These are phyloP conservation scores for Trypethelium eluteriae DNA, from an alignment of 495 filamentous ascomycete genomes.

Conservation along the genomic window DNA sequence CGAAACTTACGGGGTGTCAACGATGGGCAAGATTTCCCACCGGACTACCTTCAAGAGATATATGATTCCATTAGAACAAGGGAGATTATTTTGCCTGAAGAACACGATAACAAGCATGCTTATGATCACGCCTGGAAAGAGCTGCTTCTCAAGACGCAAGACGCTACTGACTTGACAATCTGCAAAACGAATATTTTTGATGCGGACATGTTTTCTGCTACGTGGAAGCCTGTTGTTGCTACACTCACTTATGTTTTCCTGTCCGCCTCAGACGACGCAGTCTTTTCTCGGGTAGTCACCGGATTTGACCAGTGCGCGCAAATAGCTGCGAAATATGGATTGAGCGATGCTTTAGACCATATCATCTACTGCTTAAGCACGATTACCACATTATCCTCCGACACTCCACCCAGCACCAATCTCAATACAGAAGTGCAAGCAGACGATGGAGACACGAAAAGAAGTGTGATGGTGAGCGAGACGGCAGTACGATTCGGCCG, in stretches of 20 bases:
- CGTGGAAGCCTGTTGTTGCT: conserved; percentile 90
- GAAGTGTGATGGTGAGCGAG: conserved; percentile 98
- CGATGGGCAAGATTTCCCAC: conserved; percentile 70
- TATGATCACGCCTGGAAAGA: conserved; percentile 98
- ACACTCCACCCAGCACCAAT: conserved; percentile 65
- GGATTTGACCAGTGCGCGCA: conserved; percentile 95
- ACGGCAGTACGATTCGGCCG: conserved; percentile 92
- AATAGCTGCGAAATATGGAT: conserved; percentile 77
- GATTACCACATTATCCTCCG: conserved; percentile 78
- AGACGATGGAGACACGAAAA: conserved; percentile 48
- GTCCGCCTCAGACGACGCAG: conserved; percentile 95
- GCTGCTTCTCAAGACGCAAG: conserved; percentile 75
- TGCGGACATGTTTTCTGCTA: conserved; percentile 93
- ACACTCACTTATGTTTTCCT: conserved; percentile 97
- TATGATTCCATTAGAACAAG: conserved; percentile 84
- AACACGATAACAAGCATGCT: conserved; percentile 91
- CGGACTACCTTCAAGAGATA: conserved; percentile 78
- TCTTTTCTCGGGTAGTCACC: conserved; percentile 84
- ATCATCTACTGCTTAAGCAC: conserved; percentile 82
- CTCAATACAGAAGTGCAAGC: conserved; percentile 96
- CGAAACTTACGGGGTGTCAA: conserved; percentile 87
- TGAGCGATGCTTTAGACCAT: conserved; percentile 82
- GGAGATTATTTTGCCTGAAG: conserved; percentile 94
- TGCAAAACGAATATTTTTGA: conserved; percentile 94
- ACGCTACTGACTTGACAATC: conserved; percentile 61